Base-by-base conservation (phyloP, 495 filamentous ascomycete species). In the Podospora sp. region DNA sequence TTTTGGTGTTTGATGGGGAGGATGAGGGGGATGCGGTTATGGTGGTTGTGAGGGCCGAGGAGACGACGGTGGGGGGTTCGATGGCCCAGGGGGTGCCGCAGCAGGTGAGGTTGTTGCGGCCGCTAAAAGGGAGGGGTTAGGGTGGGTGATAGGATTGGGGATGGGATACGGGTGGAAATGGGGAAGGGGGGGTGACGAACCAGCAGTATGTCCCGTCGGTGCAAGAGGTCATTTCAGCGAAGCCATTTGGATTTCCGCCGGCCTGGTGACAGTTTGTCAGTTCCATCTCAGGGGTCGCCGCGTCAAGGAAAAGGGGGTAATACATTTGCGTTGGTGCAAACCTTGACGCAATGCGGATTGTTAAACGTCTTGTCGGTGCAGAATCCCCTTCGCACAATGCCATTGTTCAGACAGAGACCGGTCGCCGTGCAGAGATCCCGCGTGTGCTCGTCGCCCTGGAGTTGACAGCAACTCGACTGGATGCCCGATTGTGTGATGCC, bases 321-420 rank as follows among this genome's bases (percentile, higher is more conserved):
- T 62, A 75, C 70, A 11, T 62, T 35, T 9, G 68, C 66, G 21
- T 75, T 68, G 3, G 53, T 63, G 64, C 73, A 75, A 24, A 75
- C 61, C 7, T 67, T 62, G 24, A 75, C 69, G 25, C 73, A 75
- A 22, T 67, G 59, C 6, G 68, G 60, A 59, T 65, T 73, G 36
- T 72, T 66, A 69, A 71, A 75, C 18, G 66, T 69, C 56, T 63
- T 63, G 25, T 75, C 73, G n/a, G 73, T 75, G 65, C 73, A 75
- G 60, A 58, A 75, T 22, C 69, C 71, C 9, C 71, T 53, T 33
- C 68, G 52, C 1, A 75, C 60, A 14, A 70, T 65, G 22, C 67
- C 66, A 14, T 65, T 60, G 36, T 63, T 69, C 27, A 71, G 57
- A 33, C 73, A 75, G 24, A 75, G 68, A 8, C 73, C 73, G 8